Evolutionary conservation across 2,329 filamentous ascomycete genomes (phyloP).

Genomic region (Ambrosiella beaveri): DNA sequence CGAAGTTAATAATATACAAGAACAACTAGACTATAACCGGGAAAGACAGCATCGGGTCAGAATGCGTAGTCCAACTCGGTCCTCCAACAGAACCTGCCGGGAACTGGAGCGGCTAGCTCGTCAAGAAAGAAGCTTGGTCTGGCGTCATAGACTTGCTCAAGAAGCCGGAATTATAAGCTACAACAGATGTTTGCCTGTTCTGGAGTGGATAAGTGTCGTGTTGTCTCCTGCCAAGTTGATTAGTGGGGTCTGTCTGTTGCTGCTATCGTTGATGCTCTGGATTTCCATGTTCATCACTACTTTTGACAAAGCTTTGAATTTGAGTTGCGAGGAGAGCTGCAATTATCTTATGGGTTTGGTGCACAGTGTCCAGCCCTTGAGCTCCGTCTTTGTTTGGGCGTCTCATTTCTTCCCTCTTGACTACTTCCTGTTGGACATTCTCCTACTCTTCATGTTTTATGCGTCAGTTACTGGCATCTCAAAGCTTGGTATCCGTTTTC

Average conservation of each 20-base stretch:
- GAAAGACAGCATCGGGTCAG: constrained; percentile 87
- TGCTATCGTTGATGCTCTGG: constrained; percentile 62
- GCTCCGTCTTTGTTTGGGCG: constrained; percentile 70
- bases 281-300: constrained; percentile 87
- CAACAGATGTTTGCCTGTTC: constrained; percentile 38
- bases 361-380: constrained; percentile 88
- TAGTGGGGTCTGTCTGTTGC: constrained; percentile 60
- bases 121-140: constrained; percentile 81
- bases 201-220: constrained; percentile 65
- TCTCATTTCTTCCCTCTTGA: constrained; percentile 79
- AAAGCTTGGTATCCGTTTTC: constrained; percentile 78
- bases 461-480: constrained; percentile 77
- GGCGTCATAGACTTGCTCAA: constrained; percentile 71
- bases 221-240: constrained; percentile 81
- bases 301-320: constrained; percentile 88
- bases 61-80: constrained; percentile 60
- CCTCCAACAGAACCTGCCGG: constrained; percentile 71
- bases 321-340: constrained; percentile 66
- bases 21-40: constrained; percentile 70
- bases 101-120: constrained; percentile 75
- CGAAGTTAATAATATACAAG: constrained; percentile 57
- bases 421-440: constrained; percentile 71
- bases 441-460: constrained; percentile 76
- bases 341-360: constrained; percentile 79
- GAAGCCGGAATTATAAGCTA: constrained; percentile 37